phyloP scores from a whole-genome alignment of 202 grass and related monocot genomes.

The Elaeis oleifera region DNA sequence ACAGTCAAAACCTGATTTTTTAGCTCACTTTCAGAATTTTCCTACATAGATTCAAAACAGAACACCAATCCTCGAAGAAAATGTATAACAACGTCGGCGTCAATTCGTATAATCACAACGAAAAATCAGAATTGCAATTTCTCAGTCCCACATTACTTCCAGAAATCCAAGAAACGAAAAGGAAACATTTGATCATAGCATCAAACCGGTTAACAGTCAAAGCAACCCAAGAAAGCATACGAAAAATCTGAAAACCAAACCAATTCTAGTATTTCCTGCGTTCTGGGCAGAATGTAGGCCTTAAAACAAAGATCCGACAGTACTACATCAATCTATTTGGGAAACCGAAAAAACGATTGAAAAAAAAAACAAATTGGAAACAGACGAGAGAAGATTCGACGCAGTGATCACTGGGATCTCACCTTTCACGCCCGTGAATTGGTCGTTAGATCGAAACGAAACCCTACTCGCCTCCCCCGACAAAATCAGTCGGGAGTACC shows the following conservation, averaged over 20 bases:
- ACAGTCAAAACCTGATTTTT: too few relatives aligned
- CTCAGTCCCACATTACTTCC: too few relatives aligned
- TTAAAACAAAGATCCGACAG: background rate
- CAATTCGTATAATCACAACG: background rate
- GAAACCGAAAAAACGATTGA: background rate
- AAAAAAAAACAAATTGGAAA: background rate
- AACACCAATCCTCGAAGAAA: background rate
- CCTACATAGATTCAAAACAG: background rate
- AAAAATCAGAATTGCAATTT: too few relatives aligned
- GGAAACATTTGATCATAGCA: background rate
- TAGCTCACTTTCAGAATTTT: background rate
- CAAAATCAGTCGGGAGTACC: background rate
- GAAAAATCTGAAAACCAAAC: background rate
- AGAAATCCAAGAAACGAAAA: too few relatives aligned
- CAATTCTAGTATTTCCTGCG: background rate
- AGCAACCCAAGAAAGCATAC: background rate
- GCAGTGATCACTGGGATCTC: conserved; percentile 1
- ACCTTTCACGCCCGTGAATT: background rate
- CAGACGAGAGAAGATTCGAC: background rate
- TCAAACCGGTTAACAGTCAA: background rate
- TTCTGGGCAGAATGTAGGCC: background rate
- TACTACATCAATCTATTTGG: conserved; percentile 3
- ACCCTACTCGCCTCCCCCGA: background rate
- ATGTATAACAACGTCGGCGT: background rate
- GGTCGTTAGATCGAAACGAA: background rate